phyloP scores from a whole-genome alignment of 2,329 filamentous ascomycete genomes.

The Laburnicola sp. region DNA sequence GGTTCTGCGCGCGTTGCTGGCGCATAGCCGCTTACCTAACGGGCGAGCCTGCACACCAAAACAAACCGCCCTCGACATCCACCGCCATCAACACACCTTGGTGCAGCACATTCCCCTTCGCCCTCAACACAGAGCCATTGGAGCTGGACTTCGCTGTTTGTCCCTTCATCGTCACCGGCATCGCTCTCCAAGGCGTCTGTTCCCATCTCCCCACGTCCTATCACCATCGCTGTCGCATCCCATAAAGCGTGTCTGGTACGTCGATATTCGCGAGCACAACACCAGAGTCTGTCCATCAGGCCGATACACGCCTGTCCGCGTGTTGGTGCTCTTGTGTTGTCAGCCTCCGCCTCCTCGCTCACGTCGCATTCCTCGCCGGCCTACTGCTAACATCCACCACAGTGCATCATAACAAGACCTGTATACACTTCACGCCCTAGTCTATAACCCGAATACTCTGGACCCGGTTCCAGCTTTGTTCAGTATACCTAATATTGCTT shows the following conservation, averaged over 20 bases:
- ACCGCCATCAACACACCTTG: slow-evolving; percentile 43
- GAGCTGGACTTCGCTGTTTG: slow-evolving; percentile 38
- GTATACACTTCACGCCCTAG: slow-evolving; percentile 31
- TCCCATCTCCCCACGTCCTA: slow-evolving; percentile 30
- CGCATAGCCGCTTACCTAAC: slow-evolving; percentile 32
- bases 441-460: slow-evolving; percentile 26
- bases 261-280: slow-evolving; percentile 34
- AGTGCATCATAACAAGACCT: slow-evolving; percentile 46
- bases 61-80: slow-evolving; percentile 39
- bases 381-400: slow-evolving; percentile 33
- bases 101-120: slow-evolving; percentile 32
- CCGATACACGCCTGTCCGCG: slow-evolving; percentile 22
- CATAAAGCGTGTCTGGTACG: slow-evolving; percentile 37
- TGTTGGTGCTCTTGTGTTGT: slow-evolving; percentile 28
- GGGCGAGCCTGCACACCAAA: slow-evolving; percentile 30
- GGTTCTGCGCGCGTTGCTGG: slow-evolving; percentile 29
- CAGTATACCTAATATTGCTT: slow-evolving; percentile 45
- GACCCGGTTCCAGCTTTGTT: slow-evolving; percentile 36
- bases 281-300: slow-evolving; percentile 27
- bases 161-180: slow-evolving; percentile 29
- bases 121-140: slow-evolving; percentile 31
- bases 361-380: slow-evolving; percentile 15
- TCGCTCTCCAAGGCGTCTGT: slow-evolving; percentile 36
- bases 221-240: slow-evolving; percentile 39
- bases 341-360: slow-evolving; percentile 25